Base-by-base conservation (phyloP, 305 asterid species). In the Fraxinus floribunda region DNA sequence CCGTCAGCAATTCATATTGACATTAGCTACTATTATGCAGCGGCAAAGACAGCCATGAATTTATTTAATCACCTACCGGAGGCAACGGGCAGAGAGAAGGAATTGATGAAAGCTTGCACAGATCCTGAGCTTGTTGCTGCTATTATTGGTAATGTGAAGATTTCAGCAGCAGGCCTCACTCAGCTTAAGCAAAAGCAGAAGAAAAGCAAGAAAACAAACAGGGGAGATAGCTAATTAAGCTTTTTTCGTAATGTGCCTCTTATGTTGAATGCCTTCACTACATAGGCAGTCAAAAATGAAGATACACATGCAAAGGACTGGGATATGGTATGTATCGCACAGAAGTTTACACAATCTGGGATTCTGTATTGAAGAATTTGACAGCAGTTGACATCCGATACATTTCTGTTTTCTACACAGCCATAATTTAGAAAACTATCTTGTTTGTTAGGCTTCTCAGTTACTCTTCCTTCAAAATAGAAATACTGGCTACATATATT, bases 101-200 rank as follows among this genome's bases (percentile, higher is more conserved):
- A 95, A 87, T 71, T 95, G 83, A 95, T 95, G 97, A 95, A 95
- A 92, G 98, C 95, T 8, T 93, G 97, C 91, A 94, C 99, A 16
- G 99, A 95, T 84, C 94, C 98, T 38, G 98, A 95, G 87, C 97
- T 95, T 57, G 93, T 93, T 83, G 97, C 99, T 85, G 95, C 98
- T 36, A 88, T 95, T 32, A 71, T 94, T 34, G 98, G 99, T 80
- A 94, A 95, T 32, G 95, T 89, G 41, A 95, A 95, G 91, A 93
- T 95, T 80, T 90, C 99, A 35, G 93, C 99, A n/a, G 96, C 99
- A 10, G 99, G 99, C 79, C 94, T 95, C 44, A 84, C 97, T 79
- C 99, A 95, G 88, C 90, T 95, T 83, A 93, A 94, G 91, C 98
- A 94, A 80, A 92, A 93, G 89, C 93, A 93, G 89, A 95, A 94